Evolutionary conservation across 2,329 filamentous ascomycete genomes (phyloP).

Genomic region (Talaromyces piceae): DNA sequence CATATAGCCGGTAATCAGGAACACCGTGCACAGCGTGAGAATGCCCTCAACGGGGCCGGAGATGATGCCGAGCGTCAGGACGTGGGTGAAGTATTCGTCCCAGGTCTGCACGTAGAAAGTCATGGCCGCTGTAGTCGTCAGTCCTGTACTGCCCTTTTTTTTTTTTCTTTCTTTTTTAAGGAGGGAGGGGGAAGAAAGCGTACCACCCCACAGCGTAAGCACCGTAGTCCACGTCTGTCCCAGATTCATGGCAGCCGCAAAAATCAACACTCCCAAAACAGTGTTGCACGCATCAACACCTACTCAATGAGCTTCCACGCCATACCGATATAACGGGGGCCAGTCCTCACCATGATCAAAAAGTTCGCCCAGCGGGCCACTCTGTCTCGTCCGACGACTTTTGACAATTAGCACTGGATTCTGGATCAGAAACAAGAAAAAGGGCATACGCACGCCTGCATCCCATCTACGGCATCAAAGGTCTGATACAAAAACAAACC

Average conservation of each 20-base stretch:
- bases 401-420: slow-evolving; percentile 13
- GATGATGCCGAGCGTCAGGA: slow-evolving; percentile 81
- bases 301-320: too few relatives aligned
- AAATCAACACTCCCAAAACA: slow-evolving; percentile 84
- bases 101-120: slow-evolving; percentile 99
- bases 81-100: slow-evolving; percentile 99
- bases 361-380: slow-evolving; percentile 86
- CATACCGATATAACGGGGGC: not conserved
- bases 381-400: slow-evolving; percentile 80
- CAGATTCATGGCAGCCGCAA: slow-evolving; percentile 85
- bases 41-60: slow-evolving; percentile 95
- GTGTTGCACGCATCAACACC: slow-evolving; percentile 93
- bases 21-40: slow-evolving; percentile 72
- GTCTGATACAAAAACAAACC: slow-evolving; percentile 96
- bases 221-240: slow-evolving; percentile 89
- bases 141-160: too few relatives aligned
- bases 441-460: slow-evolving; percentile 65
- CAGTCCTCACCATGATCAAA: slow-evolving; percentile 76
- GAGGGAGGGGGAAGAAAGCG: too few relatives aligned
- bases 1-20: slow-evolving; percentile 72
- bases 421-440: not conserved
- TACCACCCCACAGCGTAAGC: slow-evolving; percentile 72
- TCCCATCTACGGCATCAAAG: slow-evolving; percentile 93
- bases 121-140: slow-evolving; percentile 54
- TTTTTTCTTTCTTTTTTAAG: too few relatives aligned